Evolutionary conservation across 202 grass and related monocot genomes (phyloP).

Genomic region (Zizania palustris): DNA sequence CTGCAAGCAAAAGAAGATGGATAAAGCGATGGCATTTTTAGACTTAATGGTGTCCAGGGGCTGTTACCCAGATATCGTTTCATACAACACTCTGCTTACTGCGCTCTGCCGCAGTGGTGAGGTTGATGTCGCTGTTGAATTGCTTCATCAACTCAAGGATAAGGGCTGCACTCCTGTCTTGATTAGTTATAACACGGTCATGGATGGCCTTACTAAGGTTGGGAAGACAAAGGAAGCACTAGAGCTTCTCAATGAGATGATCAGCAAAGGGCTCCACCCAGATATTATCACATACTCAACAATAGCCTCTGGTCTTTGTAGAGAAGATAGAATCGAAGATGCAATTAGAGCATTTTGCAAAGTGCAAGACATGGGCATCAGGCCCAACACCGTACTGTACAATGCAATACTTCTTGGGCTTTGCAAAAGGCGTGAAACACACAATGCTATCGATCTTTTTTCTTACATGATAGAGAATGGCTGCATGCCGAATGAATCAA

Average conservation of each 20-base stretch:
- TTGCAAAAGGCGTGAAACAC: conserved; percentile 62
- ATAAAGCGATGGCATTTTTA: conserved; percentile 57
- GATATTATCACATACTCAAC: conserved; percentile 55
- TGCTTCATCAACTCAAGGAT: conserved; percentile 60
- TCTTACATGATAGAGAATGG: conserved; percentile 55
- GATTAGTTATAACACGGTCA: conserved; percentile 70
- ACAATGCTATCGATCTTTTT: conserved; percentile 58
- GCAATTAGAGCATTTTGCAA: conserved; percentile 54
- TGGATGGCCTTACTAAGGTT: conserved; percentile 61
- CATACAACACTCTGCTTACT: conserved; percentile 76
- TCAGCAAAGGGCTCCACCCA: conserved; percentile 47
- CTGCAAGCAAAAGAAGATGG: conserved; percentile 78
- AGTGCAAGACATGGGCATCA: conserved; percentile 63
- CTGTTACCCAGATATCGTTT: conserved; percentile 64
- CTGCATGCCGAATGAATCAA: conserved; percentile 57
- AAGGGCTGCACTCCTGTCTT: conserved; percentile 58
- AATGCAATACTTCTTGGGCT: conserved; percentile 68
- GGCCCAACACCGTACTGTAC: conserved; percentile 50
- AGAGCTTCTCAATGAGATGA: conserved; percentile 53
- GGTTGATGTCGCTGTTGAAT: conserved; percentile 45
- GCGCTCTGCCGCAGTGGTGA: conserved; percentile 60
- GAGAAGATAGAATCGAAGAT: conserved; percentile 58
- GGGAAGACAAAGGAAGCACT: conserved; percentile 51
- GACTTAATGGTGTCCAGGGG: conserved; percentile 61
- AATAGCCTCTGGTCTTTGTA: conserved; percentile 52